Evolutionary conservation across 306 rosid genomes (phyloP).

Genomic region (Amphicarpaea edgeworthii): DNA sequence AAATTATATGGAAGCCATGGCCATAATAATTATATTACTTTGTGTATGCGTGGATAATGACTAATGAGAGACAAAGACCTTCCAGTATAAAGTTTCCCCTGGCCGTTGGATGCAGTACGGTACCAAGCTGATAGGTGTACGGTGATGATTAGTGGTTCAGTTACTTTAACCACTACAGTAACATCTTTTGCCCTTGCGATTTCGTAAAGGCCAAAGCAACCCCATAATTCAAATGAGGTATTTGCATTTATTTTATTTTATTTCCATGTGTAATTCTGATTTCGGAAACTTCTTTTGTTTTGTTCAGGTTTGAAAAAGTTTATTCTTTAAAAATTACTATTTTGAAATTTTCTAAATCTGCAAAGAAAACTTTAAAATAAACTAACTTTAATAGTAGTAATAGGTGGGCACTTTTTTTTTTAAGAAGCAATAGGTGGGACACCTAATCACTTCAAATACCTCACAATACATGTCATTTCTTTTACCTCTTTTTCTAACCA

Average conservation of each 20-base stretch:
- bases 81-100: neutral
- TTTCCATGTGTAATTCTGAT: neutral
- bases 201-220: neutral
- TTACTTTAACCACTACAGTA: neutral
- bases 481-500: neutral
- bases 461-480: neutral
- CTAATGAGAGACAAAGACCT: neutral
- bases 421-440: neutral
- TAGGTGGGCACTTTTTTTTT: too few species aligned
- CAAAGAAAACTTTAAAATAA: neutral
- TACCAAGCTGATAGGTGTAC: neutral
- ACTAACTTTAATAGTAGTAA: too few species aligned
- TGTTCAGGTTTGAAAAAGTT: neutral
- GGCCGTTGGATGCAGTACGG: conserved; percentile 7
- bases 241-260: neutral
- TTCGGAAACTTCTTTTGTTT: neutral
- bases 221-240: neutral
- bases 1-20: too few species aligned
- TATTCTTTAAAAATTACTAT: neutral
- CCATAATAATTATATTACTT: too few species aligned
- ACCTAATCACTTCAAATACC: neutral
- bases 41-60: neutral
- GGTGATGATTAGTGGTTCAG: neutral
- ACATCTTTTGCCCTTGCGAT: neutral
- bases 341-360: neutral